Evolutionary conservation across 768 basidiomycete genomes (phyloP).

Genomic region (Auriscalpium vulgare): DNA sequence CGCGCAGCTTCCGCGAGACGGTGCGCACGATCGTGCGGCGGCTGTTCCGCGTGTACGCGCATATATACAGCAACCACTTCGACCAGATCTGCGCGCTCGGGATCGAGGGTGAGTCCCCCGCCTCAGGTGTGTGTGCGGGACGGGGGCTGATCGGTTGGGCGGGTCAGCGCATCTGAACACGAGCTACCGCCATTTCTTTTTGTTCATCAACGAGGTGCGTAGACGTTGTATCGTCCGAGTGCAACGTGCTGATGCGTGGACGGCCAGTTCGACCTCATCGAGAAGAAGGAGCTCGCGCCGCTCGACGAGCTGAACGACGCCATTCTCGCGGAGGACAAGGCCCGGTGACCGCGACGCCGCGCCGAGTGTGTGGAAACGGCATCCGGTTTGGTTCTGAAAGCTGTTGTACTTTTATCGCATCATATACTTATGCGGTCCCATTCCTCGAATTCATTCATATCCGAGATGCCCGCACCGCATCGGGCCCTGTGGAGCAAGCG

Average conservation of each 20-base stretch:
- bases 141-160: neutral
- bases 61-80: conserved; percentile 98
- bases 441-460: too few species aligned
- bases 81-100: conserved; percentile 97
- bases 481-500: too few species aligned
- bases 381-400: too few species aligned
- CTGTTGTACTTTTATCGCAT: too few species aligned
- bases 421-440: too few species aligned
- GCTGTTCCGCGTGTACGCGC: conserved; percentile 94
- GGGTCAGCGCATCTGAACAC: conserved; percentile 90
- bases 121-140: neutral
- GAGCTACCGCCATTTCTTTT: conserved; percentile 95
- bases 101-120: conserved; percentile 71
- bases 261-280: conserved; percentile 81
- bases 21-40: conserved; percentile 88
- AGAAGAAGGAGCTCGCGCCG: conserved; percentile 92
- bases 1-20: conserved; percentile 42
- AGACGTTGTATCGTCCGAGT: neutral
- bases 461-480: too few species aligned
- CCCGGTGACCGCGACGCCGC: conserved; percentile 15
- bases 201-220: conserved; percentile 90
- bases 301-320: conserved; percentile 93
- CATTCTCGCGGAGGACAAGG: conserved; percentile 56
- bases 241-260: conserved; percentile 1
- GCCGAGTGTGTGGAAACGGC: neutral